Percentiles rank a stretch among this genome's conserved stretches.
Evolutionary conservation across 805 yeast species (phyloP).

Genomic region (Torulaspora quercuum): DNA sequence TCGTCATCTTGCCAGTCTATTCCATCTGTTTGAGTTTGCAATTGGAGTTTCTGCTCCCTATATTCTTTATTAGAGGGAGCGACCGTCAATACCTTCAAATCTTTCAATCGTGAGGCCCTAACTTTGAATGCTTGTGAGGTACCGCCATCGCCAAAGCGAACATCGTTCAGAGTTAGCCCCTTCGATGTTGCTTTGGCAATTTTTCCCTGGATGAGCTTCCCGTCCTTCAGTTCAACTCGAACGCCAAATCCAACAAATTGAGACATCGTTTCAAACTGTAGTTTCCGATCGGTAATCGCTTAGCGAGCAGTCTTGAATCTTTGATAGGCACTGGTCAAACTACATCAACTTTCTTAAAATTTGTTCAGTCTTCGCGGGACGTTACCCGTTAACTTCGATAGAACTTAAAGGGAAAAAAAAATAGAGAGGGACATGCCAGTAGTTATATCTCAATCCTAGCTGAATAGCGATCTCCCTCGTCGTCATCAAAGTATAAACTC

Average conservation of each 20-base stretch:
- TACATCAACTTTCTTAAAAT: not conserved
- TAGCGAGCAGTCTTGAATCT: too few relatives aligned
- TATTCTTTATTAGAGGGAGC: slow-evolving; percentile 18
- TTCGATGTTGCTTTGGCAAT: slow-evolving; percentile 43
- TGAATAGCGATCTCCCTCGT: too few relatives aligned
- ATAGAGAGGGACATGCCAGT: not conserved
- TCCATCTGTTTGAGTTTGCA: slow-evolving; percentile 24
- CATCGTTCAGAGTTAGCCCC: slow-evolving; percentile 40
- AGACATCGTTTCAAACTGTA: slow-evolving; percentile 28
- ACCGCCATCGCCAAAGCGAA: slow-evolving; percentile 34
- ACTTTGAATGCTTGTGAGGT: slow-evolving; percentile 35
- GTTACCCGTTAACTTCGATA: slow-evolving; percentile 11
- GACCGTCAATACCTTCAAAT: slow-evolving; percentile 34
- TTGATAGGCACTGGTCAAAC: too few relatives aligned
- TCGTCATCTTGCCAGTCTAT: slow-evolving; percentile 51
- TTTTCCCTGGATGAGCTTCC: slow-evolving; percentile 40
- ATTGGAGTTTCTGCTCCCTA: slow-evolving; percentile 8
- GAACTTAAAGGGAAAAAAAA: too few relatives aligned
- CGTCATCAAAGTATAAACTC: too few relatives aligned
- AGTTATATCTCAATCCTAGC: not conserved
- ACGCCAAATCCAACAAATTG: slow-evolving; percentile 49
- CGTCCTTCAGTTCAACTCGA: slow-evolving; percentile 43
- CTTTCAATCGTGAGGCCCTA: slow-evolving; percentile 35
- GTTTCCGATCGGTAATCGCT: too few relatives aligned
- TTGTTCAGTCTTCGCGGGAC: slow-evolving; percentile 4